Evolutionary conservation across 1,284 basidiomycete species (phyloP), one percentile per base, ranked within the genome.

Genomic region (Apiotrichum montevideense): DNA sequence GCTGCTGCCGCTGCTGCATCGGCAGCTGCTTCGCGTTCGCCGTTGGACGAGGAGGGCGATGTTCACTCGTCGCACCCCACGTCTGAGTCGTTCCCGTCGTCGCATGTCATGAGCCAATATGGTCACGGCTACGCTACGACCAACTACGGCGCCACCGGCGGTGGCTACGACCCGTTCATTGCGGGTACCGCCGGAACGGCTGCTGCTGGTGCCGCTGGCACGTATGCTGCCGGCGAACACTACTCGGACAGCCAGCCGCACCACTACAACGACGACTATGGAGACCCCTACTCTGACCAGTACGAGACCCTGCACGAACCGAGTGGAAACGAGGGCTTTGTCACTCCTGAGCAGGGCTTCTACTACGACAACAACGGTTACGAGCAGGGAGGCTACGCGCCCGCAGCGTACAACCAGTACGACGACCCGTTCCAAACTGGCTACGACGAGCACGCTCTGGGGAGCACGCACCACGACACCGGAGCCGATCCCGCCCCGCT

Each of bases 1-100:
- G 75, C 75, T 14, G 77, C 77, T 13, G 76, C 76, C 10, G 70
- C 73, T 10, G 77, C 77, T 10, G 75, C 75, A 2, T 70, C 71
- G 10, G 59, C 65, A 0, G 66, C 65, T 32, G 67, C 71, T 1
- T 66, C 66, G 8, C 66, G 77, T 46, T 71, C 70, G 37, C 75
- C 76, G 2, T 66, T 78, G 45, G 77, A 78, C 59, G 77, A 78
- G 50, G 73, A 74, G 49, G 71, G 73, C 60, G 71, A 74, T 51
- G 58, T 68, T 40, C 58, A 62, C 47, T 59, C 65, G 58, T 64
- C 64, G 21, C 61, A 62, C 29, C 63, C 57, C 49, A 72, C 65
- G 14, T 66, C 61, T 52, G 72, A 66, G 61, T 73, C 64, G 33
- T 76, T 72, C 64, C 71, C 70, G 6, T 72, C 71, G 15, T 71